Evolutionary conservation across 2,329 filamentous ascomycete genomes (phyloP).

Genomic region (Aspergillus eucalypticola): DNA sequence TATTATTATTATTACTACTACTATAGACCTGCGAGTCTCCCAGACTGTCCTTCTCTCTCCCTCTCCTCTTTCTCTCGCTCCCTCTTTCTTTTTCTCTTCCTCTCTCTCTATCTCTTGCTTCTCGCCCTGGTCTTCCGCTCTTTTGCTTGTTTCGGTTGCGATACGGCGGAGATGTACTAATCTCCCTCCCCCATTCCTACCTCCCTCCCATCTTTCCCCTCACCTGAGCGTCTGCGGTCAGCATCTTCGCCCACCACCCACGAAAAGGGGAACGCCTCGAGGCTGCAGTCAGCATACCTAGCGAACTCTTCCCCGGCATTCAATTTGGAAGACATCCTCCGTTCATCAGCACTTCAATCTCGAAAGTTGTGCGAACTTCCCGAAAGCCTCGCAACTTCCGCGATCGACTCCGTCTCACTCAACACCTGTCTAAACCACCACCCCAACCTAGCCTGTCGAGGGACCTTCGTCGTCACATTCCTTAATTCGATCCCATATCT

Average conservation of each 20-base stretch:
- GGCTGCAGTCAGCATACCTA: neutral
- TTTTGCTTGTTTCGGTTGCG: constrained; percentile 4
- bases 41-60: neutral
- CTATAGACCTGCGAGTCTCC: constrained; percentile 5
- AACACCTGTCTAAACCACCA: neutral
- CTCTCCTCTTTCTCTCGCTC: neutral
- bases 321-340: neutral
- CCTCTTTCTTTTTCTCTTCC: neutral
- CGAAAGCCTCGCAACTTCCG: neutral
- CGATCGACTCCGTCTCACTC: neutral
- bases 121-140: neutral
- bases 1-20: constrained; percentile 11
- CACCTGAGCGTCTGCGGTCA: neutral
- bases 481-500: neutral
- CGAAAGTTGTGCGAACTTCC: neutral
- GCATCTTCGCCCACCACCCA: neutral
- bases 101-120: neutral
- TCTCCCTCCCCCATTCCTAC: neutral
- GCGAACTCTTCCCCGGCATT: neutral
- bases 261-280: neutral
- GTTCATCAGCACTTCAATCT: neutral
- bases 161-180: constrained; percentile 10
- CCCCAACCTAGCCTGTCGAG: neutral
- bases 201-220: constrained; percentile 5
- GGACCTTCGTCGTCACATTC: neutral